These are phyloP conservation scores for Amaranthus tricolor DNA, from an alignment of 179 eudicot species.

Conservation along the genomic window DNA sequence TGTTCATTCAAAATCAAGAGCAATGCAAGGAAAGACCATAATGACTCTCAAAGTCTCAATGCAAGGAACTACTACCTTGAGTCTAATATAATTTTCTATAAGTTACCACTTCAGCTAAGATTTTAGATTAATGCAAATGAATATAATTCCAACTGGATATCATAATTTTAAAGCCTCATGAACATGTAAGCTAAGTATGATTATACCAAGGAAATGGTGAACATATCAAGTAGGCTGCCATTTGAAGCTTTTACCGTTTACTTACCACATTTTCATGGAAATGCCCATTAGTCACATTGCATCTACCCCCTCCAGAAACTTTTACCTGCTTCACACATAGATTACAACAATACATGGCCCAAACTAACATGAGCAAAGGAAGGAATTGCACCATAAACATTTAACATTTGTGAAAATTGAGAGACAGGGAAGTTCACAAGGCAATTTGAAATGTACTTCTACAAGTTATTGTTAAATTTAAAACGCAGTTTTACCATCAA, in stretches of 20 bases:
- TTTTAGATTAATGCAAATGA: not conserved
- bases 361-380: not conserved
- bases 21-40: too few species aligned
- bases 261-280: constrained; percentile 62
- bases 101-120: not conserved
- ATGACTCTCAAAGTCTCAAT: too few species aligned
- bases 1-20: too few species aligned
- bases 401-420: too few species aligned
- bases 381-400: not conserved
- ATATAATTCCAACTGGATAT: not conserved
- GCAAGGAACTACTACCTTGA: too few species aligned
- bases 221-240: not conserved
- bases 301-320: constrained; percentile 90
- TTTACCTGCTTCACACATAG: constrained; percentile 50
- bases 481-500: not conserved
- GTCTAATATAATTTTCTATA: too few species aligned
- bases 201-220: too few species aligned
- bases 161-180: not conserved
- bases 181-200: too few species aligned
- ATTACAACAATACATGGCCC: not conserved
- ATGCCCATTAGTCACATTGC: constrained; percentile 88
- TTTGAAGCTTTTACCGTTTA: not conserved
- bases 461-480: not conserved
- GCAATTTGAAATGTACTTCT: not conserved
- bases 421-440: not conserved